Percentiles rank a stretch among this genome's conserved stretches.
phyloP scores from a whole-genome alignment of 129 eudicot species.

The Logfia minima region DNA sequence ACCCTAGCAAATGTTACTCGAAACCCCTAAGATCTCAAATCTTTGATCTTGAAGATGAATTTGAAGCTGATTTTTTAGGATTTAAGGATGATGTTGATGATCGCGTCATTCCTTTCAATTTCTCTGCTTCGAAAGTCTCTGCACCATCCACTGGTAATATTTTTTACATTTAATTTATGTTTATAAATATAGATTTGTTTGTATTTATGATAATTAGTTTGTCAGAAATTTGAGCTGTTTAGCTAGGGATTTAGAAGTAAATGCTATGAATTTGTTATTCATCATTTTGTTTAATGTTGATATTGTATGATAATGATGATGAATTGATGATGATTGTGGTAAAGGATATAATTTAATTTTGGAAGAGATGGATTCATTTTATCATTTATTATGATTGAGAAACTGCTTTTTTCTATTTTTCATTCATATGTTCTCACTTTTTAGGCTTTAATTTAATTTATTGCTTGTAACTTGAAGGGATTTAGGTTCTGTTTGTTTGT shows the following conservation, averaged over 20 bases:
- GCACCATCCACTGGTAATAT: constrained; percentile 29
- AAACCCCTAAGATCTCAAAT: constrained; percentile 56
- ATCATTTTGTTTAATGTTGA: neutral
- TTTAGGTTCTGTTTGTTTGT: neutral
- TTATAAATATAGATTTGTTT: no score
- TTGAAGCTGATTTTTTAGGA: constrained; percentile 77
- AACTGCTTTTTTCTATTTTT: neutral
- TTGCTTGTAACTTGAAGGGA: neutral
- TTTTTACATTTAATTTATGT: neutral
- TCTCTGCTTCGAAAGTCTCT: constrained; percentile 44
- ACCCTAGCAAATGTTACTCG: constrained; percentile 46
- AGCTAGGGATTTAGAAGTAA: neutral
- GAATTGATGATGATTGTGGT: constrained; percentile 1
- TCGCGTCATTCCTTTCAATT: constrained; percentile 37
- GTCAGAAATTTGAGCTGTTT: no score
- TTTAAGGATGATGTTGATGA: constrained; percentile 48
- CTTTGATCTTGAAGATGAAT: constrained; percentile 54
- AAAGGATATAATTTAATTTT: neutral
- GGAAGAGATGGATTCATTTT: neutral
- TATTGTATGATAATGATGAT: constrained; percentile 3
- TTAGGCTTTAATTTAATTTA: neutral
- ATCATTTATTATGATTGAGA: neutral
- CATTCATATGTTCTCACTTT: neutral
- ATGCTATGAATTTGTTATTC: neutral
- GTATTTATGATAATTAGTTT: neutral